Base-by-base conservation (phyloP, 1,284 basidiomycete species). In the Rhodotorula mucilaginosa region DNA sequence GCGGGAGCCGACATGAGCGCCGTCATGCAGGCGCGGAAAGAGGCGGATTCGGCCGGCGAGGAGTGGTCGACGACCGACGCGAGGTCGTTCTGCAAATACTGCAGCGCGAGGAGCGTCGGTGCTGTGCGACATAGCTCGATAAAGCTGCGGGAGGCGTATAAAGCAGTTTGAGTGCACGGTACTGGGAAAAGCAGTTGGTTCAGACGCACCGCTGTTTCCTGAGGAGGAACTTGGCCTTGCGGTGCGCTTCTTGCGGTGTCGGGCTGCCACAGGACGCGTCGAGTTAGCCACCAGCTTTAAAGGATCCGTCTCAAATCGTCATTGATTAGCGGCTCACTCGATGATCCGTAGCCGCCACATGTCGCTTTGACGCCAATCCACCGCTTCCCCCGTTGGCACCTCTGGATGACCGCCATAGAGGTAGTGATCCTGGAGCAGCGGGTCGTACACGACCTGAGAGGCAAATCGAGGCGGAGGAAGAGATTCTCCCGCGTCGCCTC, bases 391-490 rank as follows among this genome's bases (percentile, higher is more conserved):
- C 5, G 72, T 70, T 12, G 54, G 52, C 0, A 65, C 61, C 19
- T 77, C 77, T 0, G 81, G 80, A 44, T 81, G 80, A 13, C 81
- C 81, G 5, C 81, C 81, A 62, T 81, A 80, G 61, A 82, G 61
- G 70, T 80, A 81, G 67, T 79, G 80, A 51, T 77, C 76, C 49
- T 77, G 71, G 18, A 71, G 64, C 46, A 77, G 73, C 13, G 78
- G 78, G 64, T 82, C 81, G 54, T 79, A 81, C 1, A 81, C 78
- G 63, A 81, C 74, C 76, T 82, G 77, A 1, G 71, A 10, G 21
- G 57, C 21, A 3, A 34, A 23, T 6, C 10, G 26, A 12, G 26
- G 29, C 23, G 46, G 3, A 15, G n/a, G 39, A 13, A 46, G 39
- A 2, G 26, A 26, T 29, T 56, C 21, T 16, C 29, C 54, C 12